Base-by-base conservation (phyloP, 805 yeast species). In the Cyberlindnera misumaiensis region DNA sequence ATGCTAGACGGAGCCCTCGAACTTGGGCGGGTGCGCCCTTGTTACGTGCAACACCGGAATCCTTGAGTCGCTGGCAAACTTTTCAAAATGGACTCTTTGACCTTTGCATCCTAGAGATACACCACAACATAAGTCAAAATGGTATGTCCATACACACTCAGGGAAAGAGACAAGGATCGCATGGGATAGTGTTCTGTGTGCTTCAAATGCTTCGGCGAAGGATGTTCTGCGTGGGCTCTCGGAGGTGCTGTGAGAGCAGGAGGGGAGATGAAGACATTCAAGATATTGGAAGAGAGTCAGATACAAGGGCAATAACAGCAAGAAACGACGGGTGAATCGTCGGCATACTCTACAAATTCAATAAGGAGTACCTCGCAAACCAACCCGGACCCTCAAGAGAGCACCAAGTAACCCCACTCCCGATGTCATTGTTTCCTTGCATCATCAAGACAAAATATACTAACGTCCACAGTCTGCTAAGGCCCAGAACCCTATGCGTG, bases 401-500 rank as follows among this genome's bases (percentile, higher is more conserved):
- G 24, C 8, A 20, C 24, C 5, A 8, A 20, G 24, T 6, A 8
- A 20, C 24, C 24, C 8, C 24, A 20, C 24, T 8, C 24, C 5
- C 8, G 24, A 5, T 20, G 24, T 20, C 8, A 6, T 20, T 20
- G 5, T 20, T 8, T 20, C 24, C 8, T 5, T 5, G 8, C 8
- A 20, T 6, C 8, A 20, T 20, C 24, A 20, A 20, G 24, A 20
- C 24, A 20, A 6, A 20, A 8, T 20, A 20, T 51, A 50, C 47
- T 53, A 34, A 28, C 14, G 1, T 3, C 11, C 7, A 13, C 9
- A 55, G 75, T 69, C 76, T 60, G 65, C 71, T 56, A 70, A 73
- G 67, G 59, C 85, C 64, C 86, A 80, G 72, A 93, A 93, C 78
- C 80, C 85, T 75, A 90, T 93, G 97, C 93, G 96, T 77, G 97